Percentiles rank a stretch among this genome's conserved stretches.
phyloP scores from a whole-genome alignment of 2,329 filamentous ascomycete species.

The Alternaria sp. region DNA sequence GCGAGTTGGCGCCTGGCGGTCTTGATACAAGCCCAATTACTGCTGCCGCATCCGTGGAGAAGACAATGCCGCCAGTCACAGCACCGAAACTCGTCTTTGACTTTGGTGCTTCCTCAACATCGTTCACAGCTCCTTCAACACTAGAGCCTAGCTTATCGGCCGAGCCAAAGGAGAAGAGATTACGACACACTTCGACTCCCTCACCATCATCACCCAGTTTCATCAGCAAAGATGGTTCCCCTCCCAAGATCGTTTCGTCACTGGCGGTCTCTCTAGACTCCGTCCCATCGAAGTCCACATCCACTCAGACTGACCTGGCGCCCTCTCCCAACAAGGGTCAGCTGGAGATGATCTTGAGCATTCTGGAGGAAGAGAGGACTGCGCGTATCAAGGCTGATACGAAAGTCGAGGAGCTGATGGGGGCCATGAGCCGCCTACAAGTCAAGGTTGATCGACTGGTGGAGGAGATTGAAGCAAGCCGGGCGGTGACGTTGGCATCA shows the following conservation, averaged over 20 bases:
- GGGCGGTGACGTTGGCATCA: background rate
- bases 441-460: background rate
- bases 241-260: background rate
- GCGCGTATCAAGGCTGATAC: background rate
- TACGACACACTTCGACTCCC: background rate
- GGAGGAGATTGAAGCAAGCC: background rate
- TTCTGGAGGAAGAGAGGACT: background rate
- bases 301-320: background rate
- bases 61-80: accelerated
- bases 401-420: background rate
- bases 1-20: background rate
- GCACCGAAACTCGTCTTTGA: background rate
- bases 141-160: background rate
- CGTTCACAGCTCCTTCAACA: background rate
- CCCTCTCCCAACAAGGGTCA: background rate
- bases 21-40: background rate
- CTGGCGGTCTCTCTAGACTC: background rate
- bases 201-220: background rate
- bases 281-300: background rate
- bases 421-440: background rate
- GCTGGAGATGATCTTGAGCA: background rate
- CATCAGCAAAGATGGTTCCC: background rate
- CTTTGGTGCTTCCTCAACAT: background rate
- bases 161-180: background rate
- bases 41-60: accelerated